A percentile compares a stretch with the other conserved stretches of the same genome.
These are phyloP conservation scores for Anisodus tanguticus DNA, from an alignment of 257 asterid species.

Conservation along the genomic window DNA sequence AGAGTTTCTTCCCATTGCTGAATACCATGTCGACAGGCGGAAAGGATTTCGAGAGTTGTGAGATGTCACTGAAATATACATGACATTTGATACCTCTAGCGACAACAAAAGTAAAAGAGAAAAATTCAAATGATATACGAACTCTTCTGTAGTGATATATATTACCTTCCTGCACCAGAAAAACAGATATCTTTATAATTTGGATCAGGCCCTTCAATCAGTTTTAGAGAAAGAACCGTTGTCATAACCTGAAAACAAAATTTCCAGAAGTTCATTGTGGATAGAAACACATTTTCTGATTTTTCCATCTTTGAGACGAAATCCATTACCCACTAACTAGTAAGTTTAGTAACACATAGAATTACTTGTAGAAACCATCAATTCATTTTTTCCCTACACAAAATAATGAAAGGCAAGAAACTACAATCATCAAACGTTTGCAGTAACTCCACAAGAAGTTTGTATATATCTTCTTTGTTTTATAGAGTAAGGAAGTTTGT, in stretches of 20 bases:
- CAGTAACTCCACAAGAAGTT: constrained; percentile 17
- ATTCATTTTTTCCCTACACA: constrained; percentile 13
- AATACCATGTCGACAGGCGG: constrained; percentile 94
- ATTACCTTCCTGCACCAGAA: constrained; percentile 97
- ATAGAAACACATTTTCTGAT: constrained; percentile 15
- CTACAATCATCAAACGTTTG: constrained; percentile 1
- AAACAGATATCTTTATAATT: constrained; percentile 90
- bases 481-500: background rate
- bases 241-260: constrained; percentile 64
- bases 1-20: constrained; percentile 77
- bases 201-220: constrained; percentile 90
- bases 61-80: constrained; percentile 63
- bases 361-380: background rate
- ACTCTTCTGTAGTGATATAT: constrained; percentile 17
- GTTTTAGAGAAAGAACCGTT: constrained; percentile 71
- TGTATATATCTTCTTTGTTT: background rate
- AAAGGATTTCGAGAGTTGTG: constrained; percentile 68
- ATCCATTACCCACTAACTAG: constrained; percentile 14
- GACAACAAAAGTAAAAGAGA: background rate
- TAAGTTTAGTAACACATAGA: background rate
- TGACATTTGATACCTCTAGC: background rate
- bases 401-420: background rate
- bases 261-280: constrained; percentile 27
- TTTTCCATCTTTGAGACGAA: background rate
- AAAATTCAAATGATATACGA: constrained; percentile 5